Evolutionary conservation across 2,329 filamentous ascomycete species (phyloP), one percentile per base, ranked within the genome.

Genomic region (Fusarium chlamydosporum): DNA sequence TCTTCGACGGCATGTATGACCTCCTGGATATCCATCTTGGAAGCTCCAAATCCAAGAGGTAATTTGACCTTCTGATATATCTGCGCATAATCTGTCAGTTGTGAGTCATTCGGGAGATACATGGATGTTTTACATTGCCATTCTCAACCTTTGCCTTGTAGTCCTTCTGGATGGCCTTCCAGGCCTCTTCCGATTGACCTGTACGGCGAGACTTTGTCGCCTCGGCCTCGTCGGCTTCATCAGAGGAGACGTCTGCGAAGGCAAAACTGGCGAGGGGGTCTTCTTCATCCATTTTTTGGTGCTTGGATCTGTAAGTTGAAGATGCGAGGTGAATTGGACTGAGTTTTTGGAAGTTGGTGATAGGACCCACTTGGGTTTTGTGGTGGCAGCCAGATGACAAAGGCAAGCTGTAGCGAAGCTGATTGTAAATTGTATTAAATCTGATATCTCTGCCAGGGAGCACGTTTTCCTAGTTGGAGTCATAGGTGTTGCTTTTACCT

Each of bases 1-100:
- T 88, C 86, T 72, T 88, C 86, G 9, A 85, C 83, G 1, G 86
- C 86, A 70, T 88, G 85, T 20, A 87, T 61, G 11, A 85, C 69
- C n/a, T 84, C 80, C 66, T 88, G 85, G 2, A 80, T 77, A 34
- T 82, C 79, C 41, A 80, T 81, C 70, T 88, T 88, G 33, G 79
- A 77, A 6, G 81, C 73, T 6, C 54, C 70, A 11, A 72, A 65
- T 4, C 67, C 67, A 12, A 85, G 67, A 1, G 85, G 85, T 3
- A 86, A 68, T 7, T 72, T 61, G 35, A 86, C 75, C 0, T 75
- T 77, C 42, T 82, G 76, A 73, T 79, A 78, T 26, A 87, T 80
- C 85, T 87, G 56, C 12, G 18, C 9, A 4, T 18, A 55, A 29
- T 13, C 13, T 4, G 4, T 18, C 12, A 11, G 10, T 45, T 79